These are phyloP conservation scores for Miscanthus lutarioriparius DNA, from an alignment of 176 grass and related monocot species.

Conservation along the genomic window DNA sequence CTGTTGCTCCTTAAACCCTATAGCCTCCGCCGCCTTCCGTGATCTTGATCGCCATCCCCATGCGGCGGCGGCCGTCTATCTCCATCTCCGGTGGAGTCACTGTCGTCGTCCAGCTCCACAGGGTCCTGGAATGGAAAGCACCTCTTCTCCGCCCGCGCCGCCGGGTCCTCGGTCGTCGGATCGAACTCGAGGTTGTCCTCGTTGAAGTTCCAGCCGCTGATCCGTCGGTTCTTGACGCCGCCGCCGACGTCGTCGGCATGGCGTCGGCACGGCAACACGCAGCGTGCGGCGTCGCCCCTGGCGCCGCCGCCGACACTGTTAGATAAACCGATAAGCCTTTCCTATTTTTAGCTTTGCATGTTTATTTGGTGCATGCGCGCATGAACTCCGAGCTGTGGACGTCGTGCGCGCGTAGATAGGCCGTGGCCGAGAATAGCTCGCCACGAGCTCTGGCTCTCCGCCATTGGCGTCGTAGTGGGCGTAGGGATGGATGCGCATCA, in stretches of 20 bases:
- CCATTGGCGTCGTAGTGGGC: no score
- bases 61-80: neutral
- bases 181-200: constrained; percentile 57
- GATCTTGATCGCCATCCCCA: neutral
- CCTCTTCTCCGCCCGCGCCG: neutral
- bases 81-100: constrained; percentile 8
- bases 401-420: no score
- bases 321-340: no score
- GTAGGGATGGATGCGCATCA: no score
- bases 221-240: constrained; percentile 47
- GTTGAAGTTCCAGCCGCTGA: constrained; percentile 91
- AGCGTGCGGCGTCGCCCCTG: neutral
- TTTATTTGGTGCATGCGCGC: no score
- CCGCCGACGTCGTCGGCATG: neutral
- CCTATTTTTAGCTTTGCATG: no score
- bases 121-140: neutral
- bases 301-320: neutral
- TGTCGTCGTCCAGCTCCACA: neutral
- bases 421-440: no score
- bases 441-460: no score
- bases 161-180: neutral
- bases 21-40: neutral
- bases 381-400: no score
- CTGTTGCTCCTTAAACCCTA: constrained; percentile 33
- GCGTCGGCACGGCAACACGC: constrained; percentile 36